Conservation (phyloP, 2,329 filamentous ascomycete genomes). For the Chrysoporthe cubensis region DNA sequence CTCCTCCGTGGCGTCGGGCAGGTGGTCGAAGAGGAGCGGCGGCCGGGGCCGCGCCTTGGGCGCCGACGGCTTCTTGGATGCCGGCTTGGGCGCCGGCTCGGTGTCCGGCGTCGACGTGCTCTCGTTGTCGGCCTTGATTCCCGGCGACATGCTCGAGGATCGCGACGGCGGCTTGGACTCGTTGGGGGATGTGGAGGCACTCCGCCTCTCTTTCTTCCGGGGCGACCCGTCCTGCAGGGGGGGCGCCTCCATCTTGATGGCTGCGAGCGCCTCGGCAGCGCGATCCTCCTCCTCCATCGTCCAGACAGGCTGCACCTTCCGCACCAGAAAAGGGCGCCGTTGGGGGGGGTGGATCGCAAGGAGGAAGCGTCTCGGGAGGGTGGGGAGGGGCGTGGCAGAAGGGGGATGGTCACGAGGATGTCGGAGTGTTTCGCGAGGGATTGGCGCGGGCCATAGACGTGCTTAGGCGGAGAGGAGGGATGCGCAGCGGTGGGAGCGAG, state of each 20-base stretch:
- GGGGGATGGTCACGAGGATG: constrained; percentile 17
- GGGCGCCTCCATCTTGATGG: constrained; percentile 48
- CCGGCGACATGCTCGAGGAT: constrained; percentile 50
- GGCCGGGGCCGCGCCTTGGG: constrained; percentile 69
- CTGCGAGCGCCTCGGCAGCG: constrained; percentile 31
- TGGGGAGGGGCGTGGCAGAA: background rate
- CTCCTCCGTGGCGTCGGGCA: constrained; percentile 78
- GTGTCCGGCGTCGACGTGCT: constrained; percentile 53
- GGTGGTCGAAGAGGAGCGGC: constrained; percentile 70
- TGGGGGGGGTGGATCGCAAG: background rate
- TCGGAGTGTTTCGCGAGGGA: constrained; percentile 1
- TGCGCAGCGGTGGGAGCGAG: constrained; percentile 7
- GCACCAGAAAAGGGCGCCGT: background rate
- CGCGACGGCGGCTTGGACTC: constrained; percentile 44
- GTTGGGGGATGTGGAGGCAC: constrained; percentile 46
- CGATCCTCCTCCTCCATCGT: constrained; percentile 37
- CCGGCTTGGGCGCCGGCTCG: constrained; percentile 66
- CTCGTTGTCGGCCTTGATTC: constrained; percentile 52
- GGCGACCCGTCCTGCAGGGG: constrained; percentile 41
- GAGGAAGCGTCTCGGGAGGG: background rate
- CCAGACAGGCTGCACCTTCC: constrained; percentile 21
- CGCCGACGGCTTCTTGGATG: constrained; percentile 69
- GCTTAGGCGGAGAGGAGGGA: background rate
- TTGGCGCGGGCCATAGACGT: constrained; percentile 26
- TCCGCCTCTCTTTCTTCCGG: constrained; percentile 46